A percentile compares a stretch with the other conserved stretches of the same genome.
Evolutionary conservation across 2,329 filamentous ascomycete species (phyloP).

Genomic region (Phialocephala sp.): DNA sequence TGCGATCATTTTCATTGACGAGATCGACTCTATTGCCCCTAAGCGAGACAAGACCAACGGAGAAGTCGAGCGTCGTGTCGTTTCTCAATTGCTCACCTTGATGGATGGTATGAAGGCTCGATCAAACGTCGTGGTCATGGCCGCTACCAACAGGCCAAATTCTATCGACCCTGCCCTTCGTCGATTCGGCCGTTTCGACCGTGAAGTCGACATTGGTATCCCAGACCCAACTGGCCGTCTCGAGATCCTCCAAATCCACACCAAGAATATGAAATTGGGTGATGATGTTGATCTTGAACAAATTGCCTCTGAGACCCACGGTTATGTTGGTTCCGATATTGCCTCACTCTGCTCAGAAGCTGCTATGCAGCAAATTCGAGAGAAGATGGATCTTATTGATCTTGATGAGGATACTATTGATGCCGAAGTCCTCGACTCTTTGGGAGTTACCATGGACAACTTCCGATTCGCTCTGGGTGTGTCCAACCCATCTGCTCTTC

Average conservation of each 20-base stretch:
- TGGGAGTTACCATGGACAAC: slow-evolving; percentile 99
- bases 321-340: slow-evolving; percentile 98
- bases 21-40: slow-evolving; percentile 98
- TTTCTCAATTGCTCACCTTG: slow-evolving; percentile 93
- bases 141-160: slow-evolving; percentile 97
- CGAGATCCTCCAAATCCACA: slow-evolving; percentile 99
- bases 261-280: slow-evolving; percentile 99
- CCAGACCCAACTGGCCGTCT: slow-evolving; percentile 97
- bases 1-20: slow-evolving; percentile 99
- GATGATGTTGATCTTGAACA: slow-evolving; percentile 97
- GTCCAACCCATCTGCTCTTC: slow-evolving; percentile 97
- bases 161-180: slow-evolving; percentile 97
- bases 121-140: slow-evolving; percentile 98
- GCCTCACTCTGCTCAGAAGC: slow-evolving; percentile 98
- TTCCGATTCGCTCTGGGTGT: slow-evolving; percentile 98
- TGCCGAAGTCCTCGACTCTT: slow-evolving; percentile 95
- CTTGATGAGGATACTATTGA: slow-evolving; percentile 99
- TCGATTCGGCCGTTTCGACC: slow-evolving; percentile 98
- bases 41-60: slow-evolving; percentile 99
- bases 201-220: slow-evolving; percentile 97
- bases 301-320: slow-evolving; percentile 96
- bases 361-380: slow-evolving; percentile 99
- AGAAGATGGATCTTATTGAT: slow-evolving; percentile 99
- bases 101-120: slow-evolving; percentile 99
- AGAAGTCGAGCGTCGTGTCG: slow-evolving; percentile 97